Percentiles rank a stretch among this genome's conserved stretches.
Conservation (phyloP, 2,329 filamentous ascomycete species). For the Rutstroemia sp. region DNA sequence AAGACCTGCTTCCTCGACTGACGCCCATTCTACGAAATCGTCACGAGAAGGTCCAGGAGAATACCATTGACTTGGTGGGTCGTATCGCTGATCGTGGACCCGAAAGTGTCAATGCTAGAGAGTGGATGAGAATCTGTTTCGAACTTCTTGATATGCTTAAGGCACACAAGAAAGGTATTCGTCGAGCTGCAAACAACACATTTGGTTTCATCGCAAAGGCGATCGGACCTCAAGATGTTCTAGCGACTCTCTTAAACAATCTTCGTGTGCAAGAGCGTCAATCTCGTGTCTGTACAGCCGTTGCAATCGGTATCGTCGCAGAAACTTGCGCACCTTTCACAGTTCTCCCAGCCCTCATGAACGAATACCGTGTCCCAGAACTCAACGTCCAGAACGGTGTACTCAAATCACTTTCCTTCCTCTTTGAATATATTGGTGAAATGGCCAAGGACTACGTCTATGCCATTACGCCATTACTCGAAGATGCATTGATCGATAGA, state of each 20-base stretch:
- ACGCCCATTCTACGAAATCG: constrained; percentile 98
- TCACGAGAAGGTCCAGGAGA: constrained; percentile 98
- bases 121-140: constrained; percentile 99
- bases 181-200: constrained; percentile 96
- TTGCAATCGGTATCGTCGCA: constrained; percentile 96
- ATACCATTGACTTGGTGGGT: constrained; percentile 95
- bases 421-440: constrained; percentile 98
- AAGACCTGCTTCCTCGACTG: constrained; percentile 85
- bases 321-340: constrained; percentile 98
- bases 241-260: constrained; percentile 94
- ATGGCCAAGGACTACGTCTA: constrained; percentile 99
- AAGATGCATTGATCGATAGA: constrained; percentile 94
- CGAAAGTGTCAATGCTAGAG: constrained; percentile 90
- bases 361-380: constrained; percentile 96
- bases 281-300: constrained; percentile 95
- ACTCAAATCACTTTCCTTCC: constrained; percentile 90
- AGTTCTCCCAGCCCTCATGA: constrained; percentile 97
- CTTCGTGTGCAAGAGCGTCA: constrained; percentile 95
- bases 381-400: constrained; percentile 99
- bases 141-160: constrained; percentile 99
- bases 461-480: constrained; percentile 88
- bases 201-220: constrained; percentile 99
- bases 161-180: constrained; percentile 98
- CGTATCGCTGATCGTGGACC: constrained; percentile 96
- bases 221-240: constrained; percentile 93